Evolutionary conservation across 805 yeast genomes (phyloP), one percentile per base, ranked within the genome.

Genomic region (Lipomyces chichibuensis): DNA sequence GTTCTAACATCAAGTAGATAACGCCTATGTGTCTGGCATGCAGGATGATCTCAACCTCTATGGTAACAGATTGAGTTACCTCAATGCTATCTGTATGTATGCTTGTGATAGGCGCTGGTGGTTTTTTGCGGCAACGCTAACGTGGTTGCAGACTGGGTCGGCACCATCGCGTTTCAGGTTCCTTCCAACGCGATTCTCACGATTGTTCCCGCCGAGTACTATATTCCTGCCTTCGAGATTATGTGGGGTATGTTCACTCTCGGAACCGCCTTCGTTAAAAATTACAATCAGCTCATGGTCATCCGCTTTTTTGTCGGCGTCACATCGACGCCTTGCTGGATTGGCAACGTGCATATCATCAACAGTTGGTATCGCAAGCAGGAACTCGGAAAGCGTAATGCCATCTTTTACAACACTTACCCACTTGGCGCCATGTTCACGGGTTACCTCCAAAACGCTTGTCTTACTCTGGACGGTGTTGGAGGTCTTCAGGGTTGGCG

Each of bases 241-340:
- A 80, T 85, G 46, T 90, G 92, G 93, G 84, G 91, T 1, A 77
- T 88, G 63, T 82, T 88, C 65, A 88, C 92, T 1, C 80, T 88
- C 56, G 83, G 84, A 14, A 80, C 85, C 56, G 87, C 82, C 71
- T 82, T 80, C 70, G 86, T 81, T 60, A 80, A 82, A 37, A 81
- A 79, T 17, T 73, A 74, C 32, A 66, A 74, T 43, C 82, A 79
- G 62, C 78, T 90, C 29, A 83, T 85, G 74, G 91, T 84, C 1
- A 76, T 88, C 57, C 79, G 95, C 60, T 89, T 89, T 73, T 81
- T 89, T 58, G 82, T 88, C 65, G 93, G 90, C 57, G 84, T 86
- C 0, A 86, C 87, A 75, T 95, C 91, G 74, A 85, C 91, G 3
- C 86, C 88, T n/a, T 84, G 81, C 72, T 82, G 85, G 79, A 89